A percentile compares a stretch with the other conserved stretches of the same genome.
phyloP scores from a whole-genome alignment of 2,329 filamentous ascomycete genomes.

The Drechslera avenae region DNA sequence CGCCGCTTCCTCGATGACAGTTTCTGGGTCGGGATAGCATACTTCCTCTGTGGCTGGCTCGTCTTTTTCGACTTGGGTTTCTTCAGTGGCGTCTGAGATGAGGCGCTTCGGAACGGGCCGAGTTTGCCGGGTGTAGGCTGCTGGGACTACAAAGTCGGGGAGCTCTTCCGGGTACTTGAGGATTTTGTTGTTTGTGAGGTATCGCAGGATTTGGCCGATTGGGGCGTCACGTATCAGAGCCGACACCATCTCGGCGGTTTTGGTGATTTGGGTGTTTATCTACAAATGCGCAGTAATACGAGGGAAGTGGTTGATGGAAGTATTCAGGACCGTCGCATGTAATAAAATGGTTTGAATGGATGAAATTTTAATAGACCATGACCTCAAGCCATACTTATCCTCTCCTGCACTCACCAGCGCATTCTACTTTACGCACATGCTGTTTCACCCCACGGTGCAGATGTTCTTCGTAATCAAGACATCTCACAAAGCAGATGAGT shows the following conservation, averaged over 20 bases:
- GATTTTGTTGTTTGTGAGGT: constrained; percentile 57
- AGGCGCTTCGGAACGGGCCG: constrained; percentile 17
- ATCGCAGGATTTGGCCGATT: constrained; percentile 64
- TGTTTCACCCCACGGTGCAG: not conserved
- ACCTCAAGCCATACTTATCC: not conserved
- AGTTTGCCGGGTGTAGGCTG: constrained; percentile 43
- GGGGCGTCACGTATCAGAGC: constrained; percentile 60
- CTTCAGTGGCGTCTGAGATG: constrained; percentile 12
- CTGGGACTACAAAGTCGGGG: constrained; percentile 59
- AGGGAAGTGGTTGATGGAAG: not conserved
- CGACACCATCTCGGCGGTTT: not conserved
- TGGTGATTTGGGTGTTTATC: not conserved
- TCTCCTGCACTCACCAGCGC: not conserved
- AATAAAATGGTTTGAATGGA: not conserved
- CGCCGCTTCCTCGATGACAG: constrained; percentile 29
- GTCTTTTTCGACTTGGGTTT: constrained; percentile 19
- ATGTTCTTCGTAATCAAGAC: not conserved
- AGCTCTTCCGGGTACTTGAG: constrained; percentile 66
- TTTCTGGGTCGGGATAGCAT: constrained; percentile 31
- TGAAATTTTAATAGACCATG: not conserved
- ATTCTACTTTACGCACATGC: not conserved
- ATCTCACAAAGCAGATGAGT: constrained; percentile 1
- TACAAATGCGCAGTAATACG: not conserved
- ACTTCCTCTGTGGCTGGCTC: constrained; percentile 31
- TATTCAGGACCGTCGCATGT: not conserved